phyloP scores from a whole-genome alignment of 257 asterid genomes.

The Ballota nigra region DNA sequence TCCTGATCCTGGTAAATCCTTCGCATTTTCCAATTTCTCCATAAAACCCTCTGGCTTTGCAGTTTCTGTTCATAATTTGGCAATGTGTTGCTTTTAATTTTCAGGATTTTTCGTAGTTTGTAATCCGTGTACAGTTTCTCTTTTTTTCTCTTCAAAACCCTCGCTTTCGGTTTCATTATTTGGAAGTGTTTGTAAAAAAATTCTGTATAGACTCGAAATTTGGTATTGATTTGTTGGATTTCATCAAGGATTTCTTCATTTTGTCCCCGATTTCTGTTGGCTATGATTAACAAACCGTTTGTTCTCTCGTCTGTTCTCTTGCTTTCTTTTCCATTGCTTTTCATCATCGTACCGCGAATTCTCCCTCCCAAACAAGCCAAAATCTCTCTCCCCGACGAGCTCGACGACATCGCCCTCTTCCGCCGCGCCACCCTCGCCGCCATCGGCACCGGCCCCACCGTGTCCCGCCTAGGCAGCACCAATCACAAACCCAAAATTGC shows the following conservation, averaged over 20 bases:
- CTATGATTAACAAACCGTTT: conserved; percentile 52
- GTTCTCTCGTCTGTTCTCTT: conserved; percentile 41
- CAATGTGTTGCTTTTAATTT: background rate
- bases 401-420: conserved; percentile 69
- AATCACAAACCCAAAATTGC: conserved; percentile 53
- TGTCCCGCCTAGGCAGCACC: conserved; percentile 35
- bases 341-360: conserved; percentile 43
- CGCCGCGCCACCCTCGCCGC: conserved; percentile 56
- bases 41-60: background rate
- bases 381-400: conserved; percentile 64
- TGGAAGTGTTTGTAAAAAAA: background rate
- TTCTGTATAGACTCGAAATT: background rate
- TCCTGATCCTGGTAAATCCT: background rate
- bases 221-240: background rate
- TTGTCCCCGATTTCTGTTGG: background rate
- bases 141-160: background rate
- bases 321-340: conserved; percentile 55
- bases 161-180: background rate
- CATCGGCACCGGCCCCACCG: background rate
- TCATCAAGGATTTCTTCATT: background rate
- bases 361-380: conserved; percentile 41
- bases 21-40: background rate
- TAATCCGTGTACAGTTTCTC: background rate
- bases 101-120: too few relatives aligned
- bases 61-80: background rate